These are phyloP conservation scores for Metschnikowia aberdeeniae DNA, from an alignment of 805 yeast genomes.

Conservation along the genomic window DNA sequence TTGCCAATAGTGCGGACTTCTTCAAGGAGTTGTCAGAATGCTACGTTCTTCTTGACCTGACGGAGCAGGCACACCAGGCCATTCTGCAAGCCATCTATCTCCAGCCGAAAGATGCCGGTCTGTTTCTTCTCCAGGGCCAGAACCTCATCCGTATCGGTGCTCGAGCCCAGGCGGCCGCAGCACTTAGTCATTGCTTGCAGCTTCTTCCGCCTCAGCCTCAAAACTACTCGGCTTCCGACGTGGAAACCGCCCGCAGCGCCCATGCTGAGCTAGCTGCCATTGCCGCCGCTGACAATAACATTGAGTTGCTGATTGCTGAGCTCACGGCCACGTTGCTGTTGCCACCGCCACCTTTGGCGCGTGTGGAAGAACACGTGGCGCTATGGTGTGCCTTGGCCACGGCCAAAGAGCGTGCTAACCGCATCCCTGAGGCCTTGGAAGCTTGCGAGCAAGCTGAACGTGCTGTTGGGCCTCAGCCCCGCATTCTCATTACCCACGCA, in stretches of 20 bases:
- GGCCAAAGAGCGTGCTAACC: constrained; percentile 48
- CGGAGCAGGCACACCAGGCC: constrained; percentile 50
- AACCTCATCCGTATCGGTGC: constrained; percentile 42
- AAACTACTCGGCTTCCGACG: constrained; percentile 26
- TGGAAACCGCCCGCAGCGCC: constrained; percentile 47
- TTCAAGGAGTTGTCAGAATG: constrained; percentile 52
- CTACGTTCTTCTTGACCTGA: constrained; percentile 43
- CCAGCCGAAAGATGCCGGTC: constrained; percentile 39
- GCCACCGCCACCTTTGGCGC: constrained; percentile 45
- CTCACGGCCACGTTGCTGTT: constrained; percentile 46
- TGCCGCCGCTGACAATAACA: constrained; percentile 48
- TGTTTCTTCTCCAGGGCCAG: constrained; percentile 50
- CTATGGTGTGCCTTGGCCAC: constrained; percentile 53
- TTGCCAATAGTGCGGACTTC: constrained; percentile 36
- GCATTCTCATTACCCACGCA: constrained; percentile 46
- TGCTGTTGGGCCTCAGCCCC: constrained; percentile 42
- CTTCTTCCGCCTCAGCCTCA: constrained; percentile 33
- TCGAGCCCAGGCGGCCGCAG: constrained; percentile 44
- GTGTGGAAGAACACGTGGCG: constrained; percentile 45
- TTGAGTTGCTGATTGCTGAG: constrained; percentile 48
- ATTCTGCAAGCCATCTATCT: constrained; percentile 41
- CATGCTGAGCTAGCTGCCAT: constrained; percentile 56
- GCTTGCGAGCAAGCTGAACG: constrained; percentile 47
- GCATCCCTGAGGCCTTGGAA: constrained; percentile 45
- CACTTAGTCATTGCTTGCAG: constrained; percentile 43